phyloP scores from a whole-genome alignment of 495 filamentous ascomycete genomes.

The Neurospora africana region DNA sequence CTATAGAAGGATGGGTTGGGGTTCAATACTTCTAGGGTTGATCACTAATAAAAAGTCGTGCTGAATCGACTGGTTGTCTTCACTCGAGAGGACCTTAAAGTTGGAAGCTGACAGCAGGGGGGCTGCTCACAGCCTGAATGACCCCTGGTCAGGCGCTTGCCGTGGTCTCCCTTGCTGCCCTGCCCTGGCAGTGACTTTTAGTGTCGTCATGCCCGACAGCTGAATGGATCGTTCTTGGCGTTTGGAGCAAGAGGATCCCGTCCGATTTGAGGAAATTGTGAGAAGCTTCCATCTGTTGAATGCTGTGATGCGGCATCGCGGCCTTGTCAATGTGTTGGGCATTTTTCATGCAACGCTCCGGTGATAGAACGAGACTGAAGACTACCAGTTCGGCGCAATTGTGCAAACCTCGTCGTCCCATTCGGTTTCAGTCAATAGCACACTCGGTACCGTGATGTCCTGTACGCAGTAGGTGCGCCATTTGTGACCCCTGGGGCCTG shows the following conservation, averaged over 20 bases:
- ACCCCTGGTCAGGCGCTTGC: not conserved
- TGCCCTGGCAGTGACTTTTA: not conserved
- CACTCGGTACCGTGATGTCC: not conserved
- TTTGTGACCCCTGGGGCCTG: not conserved
- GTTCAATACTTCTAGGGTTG: not conserved
- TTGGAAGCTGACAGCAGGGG: not conserved
- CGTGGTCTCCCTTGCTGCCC: not conserved
- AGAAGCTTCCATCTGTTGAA: not conserved
- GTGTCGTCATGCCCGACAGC: not conserved
- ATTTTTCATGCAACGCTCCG: not conserved
- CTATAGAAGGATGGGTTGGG: not conserved
- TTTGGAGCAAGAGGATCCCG: not conserved
- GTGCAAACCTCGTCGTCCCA: not conserved
- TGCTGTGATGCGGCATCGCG: not conserved
- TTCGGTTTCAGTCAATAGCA: not conserved
- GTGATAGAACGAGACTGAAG: not conserved
- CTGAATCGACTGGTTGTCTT: not conserved
- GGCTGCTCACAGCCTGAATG: not conserved
- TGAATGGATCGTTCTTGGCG: not conserved
- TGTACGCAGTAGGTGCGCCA: not conserved
- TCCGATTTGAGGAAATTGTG: not conserved
- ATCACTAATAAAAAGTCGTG: not conserved
- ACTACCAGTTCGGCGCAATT: not conserved
- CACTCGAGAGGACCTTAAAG: not conserved
- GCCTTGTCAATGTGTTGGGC: not conserved